A percentile compares a stretch with the other conserved stretches of the same genome.
Conservation (phyloP, 441 rosid species). For the Euphorbia neoarborescens region DNA sequence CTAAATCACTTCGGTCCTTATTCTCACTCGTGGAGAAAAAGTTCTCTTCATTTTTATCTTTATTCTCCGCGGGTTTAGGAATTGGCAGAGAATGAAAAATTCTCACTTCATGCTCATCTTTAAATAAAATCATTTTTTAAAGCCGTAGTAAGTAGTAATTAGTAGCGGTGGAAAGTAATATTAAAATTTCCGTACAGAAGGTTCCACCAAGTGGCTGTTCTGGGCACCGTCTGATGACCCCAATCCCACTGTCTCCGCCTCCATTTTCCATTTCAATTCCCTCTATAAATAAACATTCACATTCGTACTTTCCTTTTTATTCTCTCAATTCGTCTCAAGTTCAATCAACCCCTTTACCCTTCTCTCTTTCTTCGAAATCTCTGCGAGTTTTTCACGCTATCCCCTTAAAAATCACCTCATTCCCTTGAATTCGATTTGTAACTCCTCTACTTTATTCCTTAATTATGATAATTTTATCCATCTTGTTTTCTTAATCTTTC, state of each 20-base stretch:
- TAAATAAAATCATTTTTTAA: too few species aligned
- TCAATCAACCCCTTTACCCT: neutral
- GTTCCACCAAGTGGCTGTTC: too few species aligned
- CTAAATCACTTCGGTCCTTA: too few species aligned
- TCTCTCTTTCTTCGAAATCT: neutral
- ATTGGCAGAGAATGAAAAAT: too few species aligned
- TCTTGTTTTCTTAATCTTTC: neutral
- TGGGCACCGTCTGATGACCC: neutral
- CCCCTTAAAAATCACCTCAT: neutral
- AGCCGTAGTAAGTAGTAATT: too few species aligned
- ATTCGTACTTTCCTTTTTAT: neutral
- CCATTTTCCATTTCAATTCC: too few species aligned
- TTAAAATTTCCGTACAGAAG: too few species aligned
- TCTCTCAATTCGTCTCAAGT: neutral
- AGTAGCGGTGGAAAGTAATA: too few species aligned
- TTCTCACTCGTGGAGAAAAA: too few species aligned
- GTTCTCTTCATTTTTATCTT: too few species aligned
- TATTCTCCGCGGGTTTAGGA: too few species aligned
- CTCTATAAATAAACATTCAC: neutral
- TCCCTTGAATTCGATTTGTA: neutral
- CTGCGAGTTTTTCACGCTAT: constrained; percentile 14
- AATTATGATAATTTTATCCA: neutral
- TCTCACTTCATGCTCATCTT: too few species aligned
- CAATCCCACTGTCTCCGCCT: neutral
- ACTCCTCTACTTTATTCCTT: constrained; percentile 4